These are phyloP conservation scores for Mycena amicta DNA, from an alignment of 768 basidiomycete species.

Conservation along the genomic window DNA sequence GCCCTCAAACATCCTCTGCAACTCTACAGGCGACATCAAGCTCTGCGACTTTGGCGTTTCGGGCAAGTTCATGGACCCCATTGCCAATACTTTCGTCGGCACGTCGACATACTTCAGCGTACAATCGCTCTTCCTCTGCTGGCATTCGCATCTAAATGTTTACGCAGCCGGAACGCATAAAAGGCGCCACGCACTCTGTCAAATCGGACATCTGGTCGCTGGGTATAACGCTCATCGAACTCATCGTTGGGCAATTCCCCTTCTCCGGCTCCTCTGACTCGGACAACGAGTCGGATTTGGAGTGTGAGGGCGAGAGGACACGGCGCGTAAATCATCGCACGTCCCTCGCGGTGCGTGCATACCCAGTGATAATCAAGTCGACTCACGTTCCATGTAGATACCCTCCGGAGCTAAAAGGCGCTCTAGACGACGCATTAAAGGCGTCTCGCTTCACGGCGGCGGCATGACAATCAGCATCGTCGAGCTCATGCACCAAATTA, in stretches of 20 bases:
- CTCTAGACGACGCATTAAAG: slow-evolving; percentile 70
- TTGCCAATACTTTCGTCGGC: slow-evolving; percentile 98
- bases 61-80: slow-evolving; percentile 97
- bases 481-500: slow-evolving; percentile 95
- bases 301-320: slow-evolving; percentile 41
- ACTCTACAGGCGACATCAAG: slow-evolving; percentile 94
- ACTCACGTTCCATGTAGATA: background rate
- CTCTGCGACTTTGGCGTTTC: slow-evolving; percentile 99
- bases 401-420: slow-evolving; percentile 21
- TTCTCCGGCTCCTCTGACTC: slow-evolving; percentile 84
- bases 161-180: slow-evolving; percentile 95
- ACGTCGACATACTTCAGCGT: slow-evolving; percentile 99
- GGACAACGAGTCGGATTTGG: slow-evolving; percentile 76
- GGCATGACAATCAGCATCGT: slow-evolving; percentile 98
- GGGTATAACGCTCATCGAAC: slow-evolving; percentile 94
- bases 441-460: slow-evolving; percentile 90
- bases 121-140: slow-evolving; percentile 34
- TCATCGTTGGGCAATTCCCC: slow-evolving; percentile 97
- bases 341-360: too few relatives aligned
- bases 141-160: background rate
- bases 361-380: background rate
- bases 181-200: slow-evolving; percentile 97
- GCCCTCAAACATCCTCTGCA: slow-evolving; percentile 95
- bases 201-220: slow-evolving; percentile 99
- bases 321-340: background rate